phyloP scores from a whole-genome alignment of 805 yeast species.

The Scheffersomyces stipitis region DNA sequence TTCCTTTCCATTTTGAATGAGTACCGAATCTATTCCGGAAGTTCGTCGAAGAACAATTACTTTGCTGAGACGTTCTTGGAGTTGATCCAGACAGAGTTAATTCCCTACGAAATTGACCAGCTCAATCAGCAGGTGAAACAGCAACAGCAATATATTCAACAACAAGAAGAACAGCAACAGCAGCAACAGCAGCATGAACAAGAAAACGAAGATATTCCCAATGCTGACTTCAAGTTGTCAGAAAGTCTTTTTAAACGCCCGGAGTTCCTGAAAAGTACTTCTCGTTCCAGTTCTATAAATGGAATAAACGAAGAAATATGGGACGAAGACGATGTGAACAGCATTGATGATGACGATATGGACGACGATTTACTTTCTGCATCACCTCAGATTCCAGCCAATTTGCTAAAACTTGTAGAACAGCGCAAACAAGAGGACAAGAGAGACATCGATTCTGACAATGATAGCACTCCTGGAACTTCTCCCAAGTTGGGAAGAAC shows the following conservation, averaged over 20 bases:
- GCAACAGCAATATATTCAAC: conserved; percentile 8
- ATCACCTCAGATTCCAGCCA: conserved; percentile 70
- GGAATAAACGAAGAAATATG: conserved; percentile 17
- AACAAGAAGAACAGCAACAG: conserved; percentile 10
- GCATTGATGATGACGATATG: conserved; percentile 41
- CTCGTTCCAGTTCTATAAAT: background rate
- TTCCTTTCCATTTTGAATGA: conserved; percentile 82
- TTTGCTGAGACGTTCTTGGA: conserved; percentile 83
- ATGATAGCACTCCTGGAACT: conserved; percentile 27
- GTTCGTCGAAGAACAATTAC: conserved; percentile 72
- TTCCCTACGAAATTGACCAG: conserved; percentile 40
- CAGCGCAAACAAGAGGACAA: conserved; percentile 40
- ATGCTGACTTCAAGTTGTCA: background rate
- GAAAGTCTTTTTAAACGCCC: background rate
- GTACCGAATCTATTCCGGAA: conserved; percentile 64
- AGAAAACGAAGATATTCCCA: conserved; percentile 1
- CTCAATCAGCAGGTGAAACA: conserved; percentile 19
- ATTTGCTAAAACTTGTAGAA: conserved; percentile 55
- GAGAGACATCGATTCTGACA: conserved; percentile 11
- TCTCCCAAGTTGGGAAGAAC: conserved; percentile 24
- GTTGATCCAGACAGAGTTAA: conserved; percentile 55
- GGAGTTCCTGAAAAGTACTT: background rate
- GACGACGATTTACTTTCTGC: conserved; percentile 51
- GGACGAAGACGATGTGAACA: conserved; percentile 25
- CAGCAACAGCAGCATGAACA: conserved; percentile 4